Percentiles rank a stretch among this genome's conserved stretches.
phyloP scores from a whole-genome alignment of 2,329 filamentous ascomycete genomes.

The Fusarium hainanense region DNA sequence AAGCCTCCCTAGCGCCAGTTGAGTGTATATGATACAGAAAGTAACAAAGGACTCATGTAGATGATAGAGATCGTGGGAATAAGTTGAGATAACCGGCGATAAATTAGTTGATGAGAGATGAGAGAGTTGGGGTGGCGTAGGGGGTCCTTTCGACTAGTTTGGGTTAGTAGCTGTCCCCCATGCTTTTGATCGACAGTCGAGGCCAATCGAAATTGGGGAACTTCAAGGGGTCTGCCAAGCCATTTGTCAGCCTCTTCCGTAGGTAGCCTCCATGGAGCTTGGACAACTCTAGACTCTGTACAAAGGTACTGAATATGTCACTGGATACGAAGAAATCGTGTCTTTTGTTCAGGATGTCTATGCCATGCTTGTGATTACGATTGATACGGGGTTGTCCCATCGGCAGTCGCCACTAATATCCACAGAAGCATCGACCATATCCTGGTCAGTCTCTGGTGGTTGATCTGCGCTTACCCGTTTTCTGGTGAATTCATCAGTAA shows the following conservation, averaged over 20 bases:
- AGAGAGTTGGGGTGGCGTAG: conserved; percentile 9
- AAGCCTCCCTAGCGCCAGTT: neutral
- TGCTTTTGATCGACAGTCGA: conserved; percentile 29
- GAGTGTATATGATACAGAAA: neutral
- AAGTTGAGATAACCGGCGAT: conserved; percentile 2
- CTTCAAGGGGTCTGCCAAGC: conserved; percentile 10
- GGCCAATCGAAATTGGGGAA: conserved; percentile 21
- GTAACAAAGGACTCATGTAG: neutral
- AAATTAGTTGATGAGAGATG: conserved; percentile 5
- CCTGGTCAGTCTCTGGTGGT: neutral
- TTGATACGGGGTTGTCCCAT: too few species aligned
- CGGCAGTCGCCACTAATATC: neutral
- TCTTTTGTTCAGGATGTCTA: neutral
- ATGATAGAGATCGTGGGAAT: neutral
- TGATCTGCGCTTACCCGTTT: neutral
- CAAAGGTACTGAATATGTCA: neutral
- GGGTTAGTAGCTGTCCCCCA: conserved; percentile 24
- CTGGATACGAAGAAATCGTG: neutral
- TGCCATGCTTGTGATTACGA: neutral
- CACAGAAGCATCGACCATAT: neutral
- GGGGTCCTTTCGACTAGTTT: conserved; percentile 17
- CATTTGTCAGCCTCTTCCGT: conserved; percentile 26
- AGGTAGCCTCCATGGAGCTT: neutral
- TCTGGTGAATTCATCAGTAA: neutral
- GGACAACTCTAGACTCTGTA: neutral